Evolutionary conservation across 768 basidiomycete genomes (phyloP).

Genomic region (Mrakia frigida): DNA sequence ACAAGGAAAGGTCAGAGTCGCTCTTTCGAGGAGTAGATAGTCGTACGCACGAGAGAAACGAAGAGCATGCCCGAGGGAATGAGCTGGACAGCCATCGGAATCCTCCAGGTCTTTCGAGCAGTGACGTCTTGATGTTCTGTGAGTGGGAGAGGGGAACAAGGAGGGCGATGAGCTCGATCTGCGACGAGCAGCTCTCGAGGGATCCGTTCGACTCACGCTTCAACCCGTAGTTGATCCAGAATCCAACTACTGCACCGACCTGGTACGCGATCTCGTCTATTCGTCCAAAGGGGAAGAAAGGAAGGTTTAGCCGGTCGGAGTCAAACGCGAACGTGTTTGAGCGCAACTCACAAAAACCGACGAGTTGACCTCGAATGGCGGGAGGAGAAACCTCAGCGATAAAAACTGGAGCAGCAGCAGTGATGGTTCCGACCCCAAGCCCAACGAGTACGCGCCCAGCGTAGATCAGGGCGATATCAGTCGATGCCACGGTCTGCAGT

Average conservation of each 20-base stretch:
- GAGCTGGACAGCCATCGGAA: slow-evolving; percentile 45
- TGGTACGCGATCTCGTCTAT: slow-evolving; percentile 36
- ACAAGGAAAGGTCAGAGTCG: not conserved
- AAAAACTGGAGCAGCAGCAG: slow-evolving; percentile 32
- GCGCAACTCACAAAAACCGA: slow-evolving; percentile 34
- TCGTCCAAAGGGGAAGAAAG: too few relatives aligned
- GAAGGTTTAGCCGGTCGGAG: too few relatives aligned
- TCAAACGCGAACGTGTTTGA: not conserved
- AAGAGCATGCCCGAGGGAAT: slow-evolving; percentile 37
- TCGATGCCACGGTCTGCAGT: slow-evolving; percentile 54
- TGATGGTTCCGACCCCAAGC: slow-evolving; percentile 24
- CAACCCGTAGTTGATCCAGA: slow-evolving; percentile 41
- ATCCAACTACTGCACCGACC: slow-evolving; percentile 33
- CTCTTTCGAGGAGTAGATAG: not conserved
- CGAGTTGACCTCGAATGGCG: slow-evolving; percentile 37
- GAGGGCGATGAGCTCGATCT: not conserved
- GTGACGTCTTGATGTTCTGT: slow-evolving; percentile 17
- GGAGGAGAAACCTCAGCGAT: slow-evolving; percentile 37
- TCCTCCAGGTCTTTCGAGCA: slow-evolving; percentile 37
- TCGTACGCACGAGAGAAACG: slow-evolving; percentile 13
- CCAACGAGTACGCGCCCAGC: slow-evolving; percentile 31
- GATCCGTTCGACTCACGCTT: slow-evolving; percentile 6
- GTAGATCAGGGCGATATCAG: slow-evolving; percentile 24
- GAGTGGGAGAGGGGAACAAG: not conserved
- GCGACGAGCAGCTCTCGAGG: not conserved